Conservation (phyloP, 2,329 filamentous ascomycete species). For the Fusarium buxicola region DNA sequence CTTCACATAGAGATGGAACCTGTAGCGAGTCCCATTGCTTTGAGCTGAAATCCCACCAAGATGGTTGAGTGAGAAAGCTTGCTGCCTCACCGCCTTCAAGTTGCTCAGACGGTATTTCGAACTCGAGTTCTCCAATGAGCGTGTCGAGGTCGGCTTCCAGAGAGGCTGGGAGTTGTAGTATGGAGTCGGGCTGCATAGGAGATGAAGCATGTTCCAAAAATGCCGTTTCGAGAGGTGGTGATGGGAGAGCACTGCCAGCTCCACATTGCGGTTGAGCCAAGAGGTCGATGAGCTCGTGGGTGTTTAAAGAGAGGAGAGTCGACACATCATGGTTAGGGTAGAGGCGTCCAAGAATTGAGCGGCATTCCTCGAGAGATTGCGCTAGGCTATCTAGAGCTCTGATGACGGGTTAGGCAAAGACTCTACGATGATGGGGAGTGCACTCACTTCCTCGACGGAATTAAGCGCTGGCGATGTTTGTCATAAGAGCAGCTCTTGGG, state of each 20-base stretch:
- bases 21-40: slow-evolving; percentile 36
- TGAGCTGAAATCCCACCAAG: slow-evolving; percentile 32
- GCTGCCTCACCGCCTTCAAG: slow-evolving; percentile 21
- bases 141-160: slow-evolving; percentile 39
- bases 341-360: slow-evolving; percentile 55
- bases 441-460: slow-evolving; percentile 80
- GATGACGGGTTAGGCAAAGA: slow-evolving; percentile 19
- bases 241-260: slow-evolving; percentile 59
- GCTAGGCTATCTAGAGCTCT: slow-evolving; percentile 72
- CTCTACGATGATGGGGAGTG: slow-evolving; percentile 24
- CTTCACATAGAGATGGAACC: slow-evolving; percentile 23
- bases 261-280: slow-evolving; percentile 61
- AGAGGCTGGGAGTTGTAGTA: slow-evolving; percentile 35
- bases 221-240: slow-evolving; percentile 64
- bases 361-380: slow-evolving; percentile 74
- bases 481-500: slow-evolving; percentile 84
- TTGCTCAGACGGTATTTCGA: slow-evolving; percentile 33
- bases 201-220: slow-evolving; percentile 61
- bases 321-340: slow-evolving; percentile 69
- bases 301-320: slow-evolving; percentile 64
- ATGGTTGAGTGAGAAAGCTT: slow-evolving; percentile 26
- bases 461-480: slow-evolving; percentile 80
- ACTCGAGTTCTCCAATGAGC: slow-evolving; percentile 37
- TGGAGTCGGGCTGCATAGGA: slow-evolving; percentile 43
- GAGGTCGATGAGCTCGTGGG: slow-evolving; percentile 69